Base-by-base conservation (phyloP, 345 rosid genomes). In the Barbarea vulgaris region DNA sequence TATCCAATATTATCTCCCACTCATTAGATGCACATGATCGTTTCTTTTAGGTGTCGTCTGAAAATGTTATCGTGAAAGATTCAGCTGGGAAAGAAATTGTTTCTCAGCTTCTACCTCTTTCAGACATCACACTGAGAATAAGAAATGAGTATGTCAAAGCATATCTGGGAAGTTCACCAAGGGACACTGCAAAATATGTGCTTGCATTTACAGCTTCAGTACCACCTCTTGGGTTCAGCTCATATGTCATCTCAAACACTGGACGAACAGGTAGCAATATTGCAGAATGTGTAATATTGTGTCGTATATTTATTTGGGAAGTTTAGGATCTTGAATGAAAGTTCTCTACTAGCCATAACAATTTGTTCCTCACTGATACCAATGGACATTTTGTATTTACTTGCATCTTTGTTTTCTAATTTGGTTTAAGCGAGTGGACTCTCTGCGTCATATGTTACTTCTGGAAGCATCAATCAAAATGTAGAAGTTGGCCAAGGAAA, bases 171-270 rank as follows among this genome's bases (percentile, higher is more conserved):
- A 81, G 69, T 63, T 74, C 77, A 58, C 86, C 94, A 8, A 81
- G 65, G 24, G 85, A 81, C 64, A 76, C 82, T 19, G 65, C 75
- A 50, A 88, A 85, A 75, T 78, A 88, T 80, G 87, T 89, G 89
- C 90, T 93, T 82, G 94, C 91, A 37, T 93, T 93, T 83, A 78
- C 91, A 68, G 98, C 75, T 73, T 83, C 97, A 62, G 87, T 93
- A 55, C 98, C 98, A 52, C 87, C 98, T 74, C 89, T 93, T 72
- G 98, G 96, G 77, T 89, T 93, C 84, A 91, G 85, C 84, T 85
- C 94, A 24, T 93, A 89, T 76, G 77, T 75, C 72, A 78, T 93
- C 75, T 85, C 88, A 55, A 70, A 64, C 73, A 83, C 91, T 64
- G 87, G 85, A 69, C 80, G 81, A 68, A 77, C 83, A 83, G 96